Evolutionary conservation across 2,329 filamentous ascomycete genomes (phyloP).

Genomic region (Diaporthe aspalathi): DNA sequence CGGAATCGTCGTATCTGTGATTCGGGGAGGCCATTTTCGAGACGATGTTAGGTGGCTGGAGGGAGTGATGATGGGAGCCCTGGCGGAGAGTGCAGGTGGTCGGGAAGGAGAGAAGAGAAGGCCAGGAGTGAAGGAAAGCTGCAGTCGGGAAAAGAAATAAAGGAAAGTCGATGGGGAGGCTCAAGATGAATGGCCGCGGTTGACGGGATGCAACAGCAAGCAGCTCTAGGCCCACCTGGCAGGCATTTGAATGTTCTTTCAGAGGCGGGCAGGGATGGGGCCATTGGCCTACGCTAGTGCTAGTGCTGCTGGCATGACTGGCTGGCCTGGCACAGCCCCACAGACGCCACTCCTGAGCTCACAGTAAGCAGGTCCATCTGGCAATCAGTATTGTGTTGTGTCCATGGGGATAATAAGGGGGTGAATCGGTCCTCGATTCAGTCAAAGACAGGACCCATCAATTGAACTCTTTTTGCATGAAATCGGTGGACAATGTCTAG

Average conservation of each 20-base stretch:
- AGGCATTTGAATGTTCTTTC: conserved; percentile 39
- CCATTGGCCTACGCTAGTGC: not conserved
- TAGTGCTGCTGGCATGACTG: conserved; percentile 4
- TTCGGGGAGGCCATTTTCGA: conserved; percentile 57
- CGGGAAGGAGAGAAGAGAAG: not conserved
- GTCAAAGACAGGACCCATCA: too few species aligned
- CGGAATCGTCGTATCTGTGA: conserved; percentile 67
- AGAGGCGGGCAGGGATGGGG: conserved; percentile 34
- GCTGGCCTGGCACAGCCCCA: conserved; percentile 9
- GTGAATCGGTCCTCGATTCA: too few species aligned
- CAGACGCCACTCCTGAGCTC: not conserved
- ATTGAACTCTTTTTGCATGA: too few species aligned
- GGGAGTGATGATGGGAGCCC: not conserved
- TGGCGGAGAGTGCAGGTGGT: not conserved
- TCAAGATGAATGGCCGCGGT: conserved; percentile 21
- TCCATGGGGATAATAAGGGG: not conserved
- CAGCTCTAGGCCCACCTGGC: conserved; percentile 31
- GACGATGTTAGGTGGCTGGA: not conserved
- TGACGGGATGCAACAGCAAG: conserved; percentile 32
- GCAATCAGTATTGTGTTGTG: not conserved
- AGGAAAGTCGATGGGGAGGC: conserved; percentile 32
- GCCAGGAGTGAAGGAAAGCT: not conserved
- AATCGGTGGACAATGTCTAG: too few species aligned
- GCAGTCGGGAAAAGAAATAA: conserved; percentile 18
- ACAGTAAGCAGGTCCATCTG: not conserved